Evolutionary conservation across 352 stramenopile genomes (phyloP), one percentile per base, ranked within the genome.

Genomic region (Bremia lactucae): DNA sequence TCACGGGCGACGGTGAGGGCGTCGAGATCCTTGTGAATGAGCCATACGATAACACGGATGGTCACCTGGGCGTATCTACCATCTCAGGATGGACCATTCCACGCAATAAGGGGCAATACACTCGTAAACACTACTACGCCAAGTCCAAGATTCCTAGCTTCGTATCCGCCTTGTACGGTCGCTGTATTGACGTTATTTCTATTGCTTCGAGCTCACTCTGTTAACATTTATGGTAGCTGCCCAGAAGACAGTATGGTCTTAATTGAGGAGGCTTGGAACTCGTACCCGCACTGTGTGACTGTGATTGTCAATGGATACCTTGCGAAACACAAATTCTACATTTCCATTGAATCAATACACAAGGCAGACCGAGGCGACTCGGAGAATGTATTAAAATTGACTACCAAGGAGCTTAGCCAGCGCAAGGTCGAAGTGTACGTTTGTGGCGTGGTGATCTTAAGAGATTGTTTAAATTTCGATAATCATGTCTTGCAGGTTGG

Each of bases 1-100:
- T 87, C 31, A 90, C 80, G 21, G 77, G 79, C 31, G 75, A 82
- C 49, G 80, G 80, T 29, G 80, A 92, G 46, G 77, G 77, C 42
- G 80, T 92, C 38, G 80, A 90, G 54, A 89, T 92, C 44, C 59
- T 92, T 20, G 83, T 87, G 54, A 92, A 92, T 40, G 78, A 90
- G 43, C 70, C 78, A 2, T 89, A 87, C 40, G 78, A 92, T 58
- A 92, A 92, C 59, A 75, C 64, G 42, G 67, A 92, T 45, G 80
- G 80, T 19, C 59, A 80, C 42, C 67, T 88, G 59, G 69, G 68
- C 45, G 56, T 85, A 18, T 92, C 79, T 26, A 62, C 64, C 24
- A 79, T 89, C 55, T 90, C 79, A 9, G 59, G 68, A 26, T 88
- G 75, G 69, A 59, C 53, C 2, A 46, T 92, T n/a, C 79, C 79